Conservation (phyloP, 768 basidiomycete species). For the Macrolepiota dolichaula region DNA sequence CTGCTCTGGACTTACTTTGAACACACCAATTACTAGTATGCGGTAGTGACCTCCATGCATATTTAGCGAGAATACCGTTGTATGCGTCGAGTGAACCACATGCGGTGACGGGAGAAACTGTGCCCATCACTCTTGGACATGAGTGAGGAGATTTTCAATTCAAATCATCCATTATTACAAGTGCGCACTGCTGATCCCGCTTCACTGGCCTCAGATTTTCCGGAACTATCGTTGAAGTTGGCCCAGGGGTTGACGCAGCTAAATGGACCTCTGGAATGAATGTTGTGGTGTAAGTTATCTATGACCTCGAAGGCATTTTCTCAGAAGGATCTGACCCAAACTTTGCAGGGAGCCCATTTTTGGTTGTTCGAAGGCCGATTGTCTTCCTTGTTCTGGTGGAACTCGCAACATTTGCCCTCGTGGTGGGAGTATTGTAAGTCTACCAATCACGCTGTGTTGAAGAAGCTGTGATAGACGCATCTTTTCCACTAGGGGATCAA, state of each 20-base stretch:
- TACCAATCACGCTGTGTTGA: not conserved
- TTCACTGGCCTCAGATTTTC: constrained; percentile 24
- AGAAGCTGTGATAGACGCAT: not conserved
- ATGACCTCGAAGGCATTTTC: not conserved
- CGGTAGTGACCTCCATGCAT: constrained; percentile 47
- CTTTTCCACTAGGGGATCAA: constrained; percentile 31
- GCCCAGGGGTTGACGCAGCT: constrained; percentile 27
- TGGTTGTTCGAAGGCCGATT: constrained; percentile 32
- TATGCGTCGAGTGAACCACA: constrained; percentile 30
- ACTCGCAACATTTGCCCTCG: constrained; percentile 32
- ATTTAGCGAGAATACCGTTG: constrained; percentile 22
- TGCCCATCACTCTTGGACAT: constrained; percentile 44
- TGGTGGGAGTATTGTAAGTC: constrained; percentile 31
- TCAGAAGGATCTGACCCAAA: not conserved
- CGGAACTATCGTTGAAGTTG: constrained; percentile 31
- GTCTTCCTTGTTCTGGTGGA: constrained; percentile 29
- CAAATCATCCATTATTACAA: not conserved
- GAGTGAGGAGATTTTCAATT: constrained; percentile 27
- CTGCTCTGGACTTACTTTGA: not conserved
- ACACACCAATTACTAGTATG: constrained; percentile 28
- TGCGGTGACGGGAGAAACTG: constrained; percentile 32
- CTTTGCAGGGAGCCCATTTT: constrained; percentile 37
- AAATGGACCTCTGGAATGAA: constrained; percentile 32
- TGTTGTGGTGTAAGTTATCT: constrained; percentile 26
- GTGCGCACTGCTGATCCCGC: too few relatives aligned